Evolutionary conservation across 495 filamentous ascomycete species (phyloP).

Genomic region (Aspergillus bertholletiae): DNA sequence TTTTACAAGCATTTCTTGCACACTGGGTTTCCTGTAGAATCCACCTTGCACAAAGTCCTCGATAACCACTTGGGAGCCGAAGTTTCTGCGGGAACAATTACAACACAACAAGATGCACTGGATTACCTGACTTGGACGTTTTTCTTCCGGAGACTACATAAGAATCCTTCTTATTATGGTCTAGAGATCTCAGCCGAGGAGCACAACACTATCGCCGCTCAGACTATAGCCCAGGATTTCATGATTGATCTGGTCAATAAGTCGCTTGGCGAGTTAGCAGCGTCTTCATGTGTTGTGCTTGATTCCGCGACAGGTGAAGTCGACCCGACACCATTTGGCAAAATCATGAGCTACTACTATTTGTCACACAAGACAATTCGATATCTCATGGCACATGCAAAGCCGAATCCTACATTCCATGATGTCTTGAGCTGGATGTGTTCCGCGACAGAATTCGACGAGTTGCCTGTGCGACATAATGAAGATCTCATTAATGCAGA

Average conservation of each 20-base stretch:
- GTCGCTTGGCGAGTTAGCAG: conserved; percentile 73
- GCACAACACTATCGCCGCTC: conserved; percentile 83
- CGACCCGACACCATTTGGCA: conserved; percentile 83
- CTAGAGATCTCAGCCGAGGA: conserved; percentile 92
- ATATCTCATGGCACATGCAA: conserved; percentile 71
- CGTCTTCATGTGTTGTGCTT: conserved; percentile 76
- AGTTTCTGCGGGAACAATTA: conserved; percentile 86
- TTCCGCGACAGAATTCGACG: conserved; percentile 90
- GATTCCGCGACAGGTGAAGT: conserved; percentile 82
- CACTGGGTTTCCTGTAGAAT: conserved; percentile 97
- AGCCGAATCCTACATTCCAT: conserved; percentile 72
- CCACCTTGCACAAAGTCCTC: conserved; percentile 89
- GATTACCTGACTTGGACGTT: conserved; percentile 99
- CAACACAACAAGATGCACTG: conserved; percentile 92
- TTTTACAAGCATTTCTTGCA: conserved; percentile 99
- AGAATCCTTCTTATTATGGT: conserved; percentile 98
- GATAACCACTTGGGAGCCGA: conserved; percentile 98
- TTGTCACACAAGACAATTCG: conserved; percentile 94
- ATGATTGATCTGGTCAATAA: conserved; percentile 88
- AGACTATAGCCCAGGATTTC: conserved; percentile 81
- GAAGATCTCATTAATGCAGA: conserved; percentile 98
- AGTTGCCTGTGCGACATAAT: conserved; percentile 97
- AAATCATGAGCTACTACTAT: conserved; percentile 99
- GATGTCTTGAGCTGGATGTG: conserved; percentile 92
- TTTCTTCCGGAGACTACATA: conserved; percentile 95